Evolutionary conservation across 225 moss, liverwort and hornwort genomes (phyloP).

Genomic region (Thuidium tamariscinum): DNA sequence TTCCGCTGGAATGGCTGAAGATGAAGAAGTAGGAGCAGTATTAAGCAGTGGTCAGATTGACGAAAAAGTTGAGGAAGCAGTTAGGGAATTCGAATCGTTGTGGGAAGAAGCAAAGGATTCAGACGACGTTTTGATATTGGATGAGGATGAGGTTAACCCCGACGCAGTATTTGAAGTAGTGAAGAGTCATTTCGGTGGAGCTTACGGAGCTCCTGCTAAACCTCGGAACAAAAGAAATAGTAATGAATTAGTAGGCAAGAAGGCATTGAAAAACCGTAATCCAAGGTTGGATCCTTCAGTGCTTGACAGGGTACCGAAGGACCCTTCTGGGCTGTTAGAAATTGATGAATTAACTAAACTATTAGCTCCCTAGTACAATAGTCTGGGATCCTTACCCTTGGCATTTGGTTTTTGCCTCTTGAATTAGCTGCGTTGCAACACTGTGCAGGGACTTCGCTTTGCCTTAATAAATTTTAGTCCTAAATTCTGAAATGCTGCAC

Average conservation of each 20-base stretch:
- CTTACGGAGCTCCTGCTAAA: constrained; percentile 12
- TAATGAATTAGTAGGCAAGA: constrained; percentile 29
- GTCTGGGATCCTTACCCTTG: not conserved
- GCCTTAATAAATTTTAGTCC: not conserved
- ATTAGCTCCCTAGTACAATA: constrained; percentile 20
- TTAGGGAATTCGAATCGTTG: constrained; percentile 20
- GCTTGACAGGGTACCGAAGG: constrained; percentile 20
- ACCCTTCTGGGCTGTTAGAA: constrained; percentile 34
- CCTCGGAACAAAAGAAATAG: constrained; percentile 29
- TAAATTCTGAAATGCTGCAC: not conserved
- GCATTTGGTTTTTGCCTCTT: not conserved
- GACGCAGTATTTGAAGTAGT: constrained; percentile 29
- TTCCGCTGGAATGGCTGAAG: not conserved
- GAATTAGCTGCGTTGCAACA: not conserved
- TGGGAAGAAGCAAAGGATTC: constrained; percentile 33
- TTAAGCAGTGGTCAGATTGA: not conserved
- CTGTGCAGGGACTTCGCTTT: not conserved
- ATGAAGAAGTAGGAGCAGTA: not conserved
- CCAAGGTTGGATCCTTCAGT: constrained; percentile 9
- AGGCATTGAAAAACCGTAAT: not conserved
- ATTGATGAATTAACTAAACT: constrained; percentile 49
- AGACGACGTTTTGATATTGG: constrained; percentile 14
- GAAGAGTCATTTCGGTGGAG: constrained; percentile 11
- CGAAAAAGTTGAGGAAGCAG: not conserved
- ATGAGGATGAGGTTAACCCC: constrained; percentile 14